Evolutionary conservation across 495 filamentous ascomycete species (phyloP), one percentile per base, ranked within the genome.

Genomic region (Penicillium waksmanii): DNA sequence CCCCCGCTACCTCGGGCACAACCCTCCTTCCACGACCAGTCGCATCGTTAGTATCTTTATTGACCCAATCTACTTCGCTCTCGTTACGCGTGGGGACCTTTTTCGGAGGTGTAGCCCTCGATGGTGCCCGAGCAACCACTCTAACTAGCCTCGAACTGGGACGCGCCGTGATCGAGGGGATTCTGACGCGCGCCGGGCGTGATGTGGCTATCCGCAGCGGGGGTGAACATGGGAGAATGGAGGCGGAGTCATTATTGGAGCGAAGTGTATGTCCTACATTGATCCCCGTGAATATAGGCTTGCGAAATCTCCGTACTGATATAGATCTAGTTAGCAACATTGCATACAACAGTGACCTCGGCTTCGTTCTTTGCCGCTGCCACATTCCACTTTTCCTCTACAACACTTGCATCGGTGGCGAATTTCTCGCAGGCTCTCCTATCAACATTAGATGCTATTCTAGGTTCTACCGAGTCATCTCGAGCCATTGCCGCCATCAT

Each of bases 401-500:
- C 87, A 1, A 84, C 86, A 9, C 72, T 92, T 51, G 78, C 80
- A 3, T 84, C 84, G 17, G 76, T 82, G 19, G 84, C 82, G 5
- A 84, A 87, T 57, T 73, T 89, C 53, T 87, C 87, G 0, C 86
- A 89, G 67, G 77, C 85, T 17, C 79, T 90, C 11, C 68, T 92
- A 17, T 82, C 84, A 31, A 85, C 85, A 2, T 75, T 93, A 27
- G 89, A 93, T 71, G 84, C 87, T 18, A 87, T 91, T 55, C 82
- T 93, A 33, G 90, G 90, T 13, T 88, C 84, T 18, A 92, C 90
- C 5, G 90, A 93, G 67, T 89, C 88, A 3, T 91, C 88, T 1
- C 80, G 89, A 51, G 90, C 90, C n/a, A 89, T 92, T 66, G 87
- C 87, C 0, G 87, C 89, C 58, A 92, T 93, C 55, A 85, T 92